Evolutionary conservation across 352 stramenopile species (phyloP).

Genomic region (Ochromonadaceae sp.): DNA sequence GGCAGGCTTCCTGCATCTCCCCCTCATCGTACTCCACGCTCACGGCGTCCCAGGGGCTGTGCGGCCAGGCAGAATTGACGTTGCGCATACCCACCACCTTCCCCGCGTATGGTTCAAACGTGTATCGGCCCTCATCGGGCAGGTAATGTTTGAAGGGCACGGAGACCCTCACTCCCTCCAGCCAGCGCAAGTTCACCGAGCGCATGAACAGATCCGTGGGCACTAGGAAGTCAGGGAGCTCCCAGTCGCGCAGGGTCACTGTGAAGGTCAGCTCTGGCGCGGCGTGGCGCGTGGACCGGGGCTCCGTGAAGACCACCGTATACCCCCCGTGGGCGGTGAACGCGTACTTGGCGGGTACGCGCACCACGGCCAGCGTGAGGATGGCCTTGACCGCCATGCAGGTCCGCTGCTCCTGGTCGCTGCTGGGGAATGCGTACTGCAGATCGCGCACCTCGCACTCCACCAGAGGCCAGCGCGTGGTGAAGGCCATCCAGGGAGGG

Average conservation of each 20-base stretch:
- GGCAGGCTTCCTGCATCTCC: not conserved
- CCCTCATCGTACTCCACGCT: not conserved
- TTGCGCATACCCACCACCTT: not conserved
- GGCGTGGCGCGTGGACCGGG: not conserved
- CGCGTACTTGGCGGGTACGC: not conserved
- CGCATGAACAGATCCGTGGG: not conserved
- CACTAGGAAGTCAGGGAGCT: constrained; percentile 25
- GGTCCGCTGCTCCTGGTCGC: constrained; percentile 2
- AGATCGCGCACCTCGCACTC: constrained; percentile 17
- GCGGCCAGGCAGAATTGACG: not conserved
- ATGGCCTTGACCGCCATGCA: constrained; percentile 5
- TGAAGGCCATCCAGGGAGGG: not conserved
- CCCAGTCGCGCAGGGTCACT: constrained; percentile 21
- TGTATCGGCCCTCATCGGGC: not conserved
- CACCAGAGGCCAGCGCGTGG: not conserved
- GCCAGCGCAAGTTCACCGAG: constrained; percentile 12
- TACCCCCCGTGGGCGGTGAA: not conserved
- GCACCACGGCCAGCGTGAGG: constrained; percentile 16
- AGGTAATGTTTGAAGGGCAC: constrained; percentile 15
- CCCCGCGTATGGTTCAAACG: not conserved
- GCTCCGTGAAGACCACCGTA: not conserved
- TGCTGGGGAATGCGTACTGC: constrained; percentile 14
- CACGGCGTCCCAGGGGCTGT: not conserved
- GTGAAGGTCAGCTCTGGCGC: not conserved
- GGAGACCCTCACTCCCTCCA: constrained; percentile 1